Conservation (phyloP, 108 stramenopile species). For the Asterionellopsis glacialis region DNA sequence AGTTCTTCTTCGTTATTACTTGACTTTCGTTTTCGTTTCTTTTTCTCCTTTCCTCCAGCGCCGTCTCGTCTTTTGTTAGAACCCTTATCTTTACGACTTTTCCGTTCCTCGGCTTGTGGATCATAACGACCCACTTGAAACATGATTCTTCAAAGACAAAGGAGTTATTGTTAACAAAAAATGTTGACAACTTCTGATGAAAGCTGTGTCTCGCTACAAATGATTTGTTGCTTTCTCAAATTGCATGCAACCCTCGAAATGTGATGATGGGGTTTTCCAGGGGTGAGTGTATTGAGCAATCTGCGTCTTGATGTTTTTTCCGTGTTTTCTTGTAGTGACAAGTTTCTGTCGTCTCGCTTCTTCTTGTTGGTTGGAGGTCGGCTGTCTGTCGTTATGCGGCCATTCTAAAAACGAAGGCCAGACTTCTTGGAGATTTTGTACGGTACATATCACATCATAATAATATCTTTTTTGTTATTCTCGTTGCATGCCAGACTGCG, state of each 20-base stretch:
- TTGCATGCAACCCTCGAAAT: background rate
- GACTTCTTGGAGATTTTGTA: background rate
- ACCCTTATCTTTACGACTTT: background rate
- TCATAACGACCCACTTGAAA: constrained; percentile 70
- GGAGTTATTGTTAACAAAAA: too few species aligned
- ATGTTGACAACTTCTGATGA: too few species aligned
- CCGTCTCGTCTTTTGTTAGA: too few species aligned
- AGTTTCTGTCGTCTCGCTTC: too few species aligned
- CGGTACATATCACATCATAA: too few species aligned
- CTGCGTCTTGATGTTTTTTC: background rate
- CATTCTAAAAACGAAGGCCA: background rate
- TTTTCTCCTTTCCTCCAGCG: too few species aligned
- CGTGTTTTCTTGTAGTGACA: too few species aligned
- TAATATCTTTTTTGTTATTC: too few species aligned
- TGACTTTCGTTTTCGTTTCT: constrained; percentile 5
- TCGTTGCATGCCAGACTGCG: too few species aligned
- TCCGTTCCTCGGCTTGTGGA: constrained; percentile 38
- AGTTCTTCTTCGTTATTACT: constrained; percentile 9
- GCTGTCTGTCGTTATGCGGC: background rate
- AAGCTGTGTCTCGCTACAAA: too few species aligned
- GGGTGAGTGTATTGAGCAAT: too few species aligned
- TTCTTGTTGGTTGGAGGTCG: background rate
- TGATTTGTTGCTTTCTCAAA: background rate
- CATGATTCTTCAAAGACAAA: constrained; percentile 24
- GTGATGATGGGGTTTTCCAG: background rate